A percentile compares a stretch with the other conserved stretches of the same genome.
phyloP scores from a whole-genome alignment of 768 basidiomycete species.

The Pleurotus tuoliensis region DNA sequence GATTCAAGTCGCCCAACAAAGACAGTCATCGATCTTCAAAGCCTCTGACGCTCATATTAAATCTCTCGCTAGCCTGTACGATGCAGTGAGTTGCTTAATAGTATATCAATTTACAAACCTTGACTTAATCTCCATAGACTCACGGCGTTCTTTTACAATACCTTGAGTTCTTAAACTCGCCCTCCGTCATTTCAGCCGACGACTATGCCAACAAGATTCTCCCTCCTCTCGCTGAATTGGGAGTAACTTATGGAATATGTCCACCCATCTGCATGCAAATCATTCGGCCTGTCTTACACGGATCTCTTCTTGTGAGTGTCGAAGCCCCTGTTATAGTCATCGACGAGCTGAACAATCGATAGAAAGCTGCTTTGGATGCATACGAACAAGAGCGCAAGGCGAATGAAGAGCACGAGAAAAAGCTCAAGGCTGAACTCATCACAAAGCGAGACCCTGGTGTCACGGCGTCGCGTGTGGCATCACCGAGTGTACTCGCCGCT shows the following conservation, averaged over 20 bases:
- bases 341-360: conserved; percentile 10
- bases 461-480: conserved; percentile 56
- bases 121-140: conserved; percentile 43
- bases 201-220: conserved; percentile 74
- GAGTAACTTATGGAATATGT: conserved; percentile 72
- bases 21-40: conserved; percentile 78
- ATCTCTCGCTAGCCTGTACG: conserved; percentile 82
- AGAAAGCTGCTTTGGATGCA: conserved; percentile 61
- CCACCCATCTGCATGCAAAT: conserved; percentile 93
- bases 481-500: conserved; percentile 41
- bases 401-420: conserved; percentile 74
- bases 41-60: conserved; percentile 77
- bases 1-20: conserved; percentile 88
- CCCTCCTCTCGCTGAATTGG: conserved; percentile 72
- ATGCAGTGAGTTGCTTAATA: conserved; percentile 58
- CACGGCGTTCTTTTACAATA: conserved; percentile 93
- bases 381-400: conserved; percentile 68
- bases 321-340: neutral
- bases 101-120: no score
- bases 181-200: conserved; percentile 58
- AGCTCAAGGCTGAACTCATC: conserved; percentile 73
- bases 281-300: conserved; percentile 75
- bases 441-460: conserved; percentile 70
- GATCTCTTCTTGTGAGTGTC: conserved; percentile 51
- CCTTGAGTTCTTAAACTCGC: conserved; percentile 78